These are phyloP conservation scores for Carex arenaria DNA, from an alignment of 202 grass and related monocot genomes.

Conservation along the genomic window DNA sequence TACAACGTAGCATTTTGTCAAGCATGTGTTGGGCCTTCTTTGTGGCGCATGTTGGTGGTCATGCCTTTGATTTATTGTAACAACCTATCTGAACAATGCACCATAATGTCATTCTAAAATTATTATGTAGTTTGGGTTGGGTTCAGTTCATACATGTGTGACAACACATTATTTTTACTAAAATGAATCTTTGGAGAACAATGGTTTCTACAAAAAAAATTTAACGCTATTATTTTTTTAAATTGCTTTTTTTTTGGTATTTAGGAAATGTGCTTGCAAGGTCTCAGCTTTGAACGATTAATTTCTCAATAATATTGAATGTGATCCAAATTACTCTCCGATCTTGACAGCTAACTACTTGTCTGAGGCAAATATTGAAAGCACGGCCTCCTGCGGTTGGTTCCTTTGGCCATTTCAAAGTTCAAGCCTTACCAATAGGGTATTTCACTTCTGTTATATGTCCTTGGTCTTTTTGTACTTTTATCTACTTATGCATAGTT, in stretches of 20 bases:
- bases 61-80: neutral
- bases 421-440: constrained; percentile 68
- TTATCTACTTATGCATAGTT: neutral
- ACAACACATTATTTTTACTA: neutral
- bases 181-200: neutral
- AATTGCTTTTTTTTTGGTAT: constrained; percentile 17
- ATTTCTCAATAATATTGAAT: constrained; percentile 22
- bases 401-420: constrained; percentile 55
- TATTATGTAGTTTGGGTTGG: neutral
- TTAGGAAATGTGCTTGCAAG: constrained; percentile 39
- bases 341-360: constrained; percentile 34
- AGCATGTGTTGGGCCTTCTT: constrained; percentile 26
- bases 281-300: constrained; percentile 15
- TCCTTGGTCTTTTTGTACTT: neutral
- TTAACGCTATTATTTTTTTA: neutral
- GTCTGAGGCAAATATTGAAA: constrained; percentile 50
- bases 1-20: constrained; percentile 34
- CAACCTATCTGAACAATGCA: neutral
- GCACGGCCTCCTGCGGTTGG: constrained; percentile 49
- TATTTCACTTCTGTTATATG: constrained; percentile 22
- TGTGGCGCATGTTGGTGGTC: neutral
- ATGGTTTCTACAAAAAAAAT: neutral
- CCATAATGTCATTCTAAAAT: neutral
- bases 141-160: neutral
- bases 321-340: constrained; percentile 29